These are phyloP conservation scores for Sabuloglossum arenarium DNA, from an alignment of 495 filamentous ascomycete genomes.

Conservation along the genomic window DNA sequence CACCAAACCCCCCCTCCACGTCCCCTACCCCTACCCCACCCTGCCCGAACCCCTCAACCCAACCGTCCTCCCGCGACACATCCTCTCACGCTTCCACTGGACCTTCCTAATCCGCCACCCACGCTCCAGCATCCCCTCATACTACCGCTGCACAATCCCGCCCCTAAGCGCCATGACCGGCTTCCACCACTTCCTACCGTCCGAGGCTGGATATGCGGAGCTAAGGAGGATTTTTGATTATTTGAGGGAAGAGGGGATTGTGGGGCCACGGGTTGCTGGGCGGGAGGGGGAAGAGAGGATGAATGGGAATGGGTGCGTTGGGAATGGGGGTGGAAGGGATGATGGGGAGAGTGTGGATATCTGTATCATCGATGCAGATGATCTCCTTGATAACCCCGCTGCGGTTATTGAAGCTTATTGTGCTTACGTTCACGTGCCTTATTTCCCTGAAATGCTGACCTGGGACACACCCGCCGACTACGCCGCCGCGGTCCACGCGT, in stretches of 20 bases:
- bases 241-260: conserved; percentile 33
- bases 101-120: conserved; percentile 97
- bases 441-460: conserved; percentile 46
- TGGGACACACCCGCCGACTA: conserved; percentile 64
- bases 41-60: conserved; percentile 45
- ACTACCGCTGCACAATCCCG: conserved; percentile 89
- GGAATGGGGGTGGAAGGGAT: no score
- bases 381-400: conserved; percentile 65
- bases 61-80: conserved; percentile 51
- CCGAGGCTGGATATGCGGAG: conserved; percentile 80
- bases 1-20: conserved; percentile 1
- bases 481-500: conserved; percentile 37
- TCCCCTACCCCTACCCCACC: conserved; percentile 36
- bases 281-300: conserved; percentile 5
- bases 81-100: conserved; percentile 65
- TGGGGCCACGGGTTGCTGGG: conserved; percentile 42
- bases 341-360: conserved; percentile 29
- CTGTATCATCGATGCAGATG: conserved; percentile 87
- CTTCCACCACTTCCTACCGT: conserved; percentile 66
- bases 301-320: no score
- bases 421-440: conserved; percentile 52
- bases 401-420: conserved; percentile 59
- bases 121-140: conserved; percentile 65
- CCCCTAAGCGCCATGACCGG: conserved; percentile 63
- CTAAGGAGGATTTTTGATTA: conserved; percentile 72